A percentile compares a stretch with the other conserved stretches of the same genome.
Conservation (phyloP, 352 stramenopile genomes). For the Phytopythium sindhum region DNA sequence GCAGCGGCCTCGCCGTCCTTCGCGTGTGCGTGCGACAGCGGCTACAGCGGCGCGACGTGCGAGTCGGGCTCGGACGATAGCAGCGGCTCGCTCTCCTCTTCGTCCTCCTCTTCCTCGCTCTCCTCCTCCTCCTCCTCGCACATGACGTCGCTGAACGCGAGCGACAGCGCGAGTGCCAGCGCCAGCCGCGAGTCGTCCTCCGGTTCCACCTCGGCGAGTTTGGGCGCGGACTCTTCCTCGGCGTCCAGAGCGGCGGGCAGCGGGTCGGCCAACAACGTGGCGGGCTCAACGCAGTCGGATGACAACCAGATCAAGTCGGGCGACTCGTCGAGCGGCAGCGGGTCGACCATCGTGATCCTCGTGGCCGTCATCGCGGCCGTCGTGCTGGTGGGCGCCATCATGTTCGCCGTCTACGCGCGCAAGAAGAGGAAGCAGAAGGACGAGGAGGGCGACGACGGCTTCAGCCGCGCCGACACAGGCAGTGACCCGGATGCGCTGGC, state of each 20-base stretch:
- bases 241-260: slow-evolving; percentile 10
- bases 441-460: slow-evolving; percentile 37
- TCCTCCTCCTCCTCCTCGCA: slow-evolving; percentile 9
- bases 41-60: slow-evolving; percentile 70
- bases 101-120: slow-evolving; percentile 6
- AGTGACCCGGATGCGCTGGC: slow-evolving; percentile 19
- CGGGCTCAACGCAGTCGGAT: slow-evolving; percentile 12
- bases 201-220: slow-evolving; percentile 1
- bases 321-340: slow-evolving; percentile 31
- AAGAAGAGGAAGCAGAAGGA: slow-evolving; percentile 70
- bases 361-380: slow-evolving; percentile 56
- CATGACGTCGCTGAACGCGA: slow-evolving; percentile 11
- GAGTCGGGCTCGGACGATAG: slow-evolving; percentile 2
- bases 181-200: slow-evolving; percentile 9
- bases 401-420: slow-evolving; percentile 72
- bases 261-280: slow-evolving; percentile 11
- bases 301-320: slow-evolving; percentile 17
- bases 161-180: slow-evolving; percentile 4
- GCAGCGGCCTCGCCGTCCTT: slow-evolving; percentile 37
- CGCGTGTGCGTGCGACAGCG: slow-evolving; percentile 57
- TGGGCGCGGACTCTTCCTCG: slow-evolving; percentile 10
- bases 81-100: slow-evolving; percentile 11
- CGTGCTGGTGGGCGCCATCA: slow-evolving; percentile 59
- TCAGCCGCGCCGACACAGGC: slow-evolving; percentile 35
- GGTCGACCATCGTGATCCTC: slow-evolving; percentile 64